Evolutionary conservation across 2,329 filamentous ascomycete genomes (phyloP), one percentile per base, ranked within the genome.

Genomic region (Claviceps citrina): DNA sequence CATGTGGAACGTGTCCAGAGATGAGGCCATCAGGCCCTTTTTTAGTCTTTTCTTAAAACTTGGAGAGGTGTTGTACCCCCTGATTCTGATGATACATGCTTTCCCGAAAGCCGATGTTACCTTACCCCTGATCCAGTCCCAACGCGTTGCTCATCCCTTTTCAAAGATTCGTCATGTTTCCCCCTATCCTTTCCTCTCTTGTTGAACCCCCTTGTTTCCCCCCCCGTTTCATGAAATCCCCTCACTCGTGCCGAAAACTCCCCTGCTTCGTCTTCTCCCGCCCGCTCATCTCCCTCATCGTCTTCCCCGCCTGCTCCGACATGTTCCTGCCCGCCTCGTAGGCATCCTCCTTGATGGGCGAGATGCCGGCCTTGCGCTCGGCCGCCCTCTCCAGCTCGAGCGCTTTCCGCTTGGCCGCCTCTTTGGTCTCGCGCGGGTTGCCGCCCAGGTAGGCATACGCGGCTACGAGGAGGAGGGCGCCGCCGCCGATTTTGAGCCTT

Each of bases 241-340:
- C 24, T n/a, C 36, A 50, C 7, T 59, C 56, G 27, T 51, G 45
- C 28, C 56, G 48, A 42, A 58, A 59, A 3, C 48, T 44, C 8
- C 54, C 54, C 48, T 57, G 47, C 46, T 25, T 49, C 37, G 2
- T 49, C 49, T 44, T 46, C 34, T 51, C 57, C 32, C 54, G 44
- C 2, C 56, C 56, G 16, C 56, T 58, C 45, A 59, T 31, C 44
- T 56, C 51, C 8, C 47, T 47, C 33, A 55, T 44, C 7, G 52
- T 43, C 22, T 46, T 44, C n/a, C 47, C 42, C 15, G 49, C 53
- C 19, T 49, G 50, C 1, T 50, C 46, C 40, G 46, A 45, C 10
- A 52, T 46, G 16, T 42, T 35, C 31, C 26, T 30, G 24, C 31
- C 18, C 12, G 24, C 12, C 19, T 38, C 27, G 5, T 15, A 32